phyloP scores from a whole-genome alignment of 2,329 filamentous ascomycete genomes.

The Alternaria angustiovoidea region DNA sequence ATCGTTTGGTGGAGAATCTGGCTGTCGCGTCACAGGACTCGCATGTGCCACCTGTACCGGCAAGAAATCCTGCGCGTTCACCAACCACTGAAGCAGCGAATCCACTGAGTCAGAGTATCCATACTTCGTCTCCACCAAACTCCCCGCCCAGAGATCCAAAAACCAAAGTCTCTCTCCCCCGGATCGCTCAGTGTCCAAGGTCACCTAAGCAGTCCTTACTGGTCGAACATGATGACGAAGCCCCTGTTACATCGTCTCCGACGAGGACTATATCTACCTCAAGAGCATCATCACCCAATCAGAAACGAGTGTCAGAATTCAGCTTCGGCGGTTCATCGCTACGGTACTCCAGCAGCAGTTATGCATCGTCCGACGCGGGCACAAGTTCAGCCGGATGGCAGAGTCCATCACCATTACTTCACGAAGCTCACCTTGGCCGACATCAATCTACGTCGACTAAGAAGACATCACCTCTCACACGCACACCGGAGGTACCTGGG shows the following conservation, averaged over 20 bases:
- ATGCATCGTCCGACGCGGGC: constrained; percentile 79
- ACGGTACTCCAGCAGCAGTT: constrained; percentile 83
- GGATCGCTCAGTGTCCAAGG: constrained; percentile 10
- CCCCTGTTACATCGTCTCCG: constrained; percentile 18
- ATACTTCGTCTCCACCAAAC: not conserved
- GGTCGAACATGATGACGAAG: constrained; percentile 5
- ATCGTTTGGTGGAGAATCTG: constrained; percentile 40
- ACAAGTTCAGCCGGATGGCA: constrained; percentile 26
- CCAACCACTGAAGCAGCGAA: constrained; percentile 17
- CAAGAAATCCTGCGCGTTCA: constrained; percentile 28
- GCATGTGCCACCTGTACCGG: constrained; percentile 21
- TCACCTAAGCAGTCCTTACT: constrained; percentile 11
- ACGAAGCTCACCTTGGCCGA: constrained; percentile 19
- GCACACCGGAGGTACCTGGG: constrained; percentile 29
- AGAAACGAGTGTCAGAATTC: constrained; percentile 37
- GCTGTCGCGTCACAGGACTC: constrained; percentile 20
- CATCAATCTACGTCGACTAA: constrained; percentile 23
- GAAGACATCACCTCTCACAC: constrained; percentile 18
- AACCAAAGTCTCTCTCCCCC: constrained; percentile 10
- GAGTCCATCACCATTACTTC: constrained; percentile 14
- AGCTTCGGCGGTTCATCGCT: constrained; percentile 73
- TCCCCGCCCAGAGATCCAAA: constrained; percentile 9
- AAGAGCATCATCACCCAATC: constrained; percentile 19
- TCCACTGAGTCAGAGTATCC: not conserved
- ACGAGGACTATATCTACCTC: constrained; percentile 8